Percentiles rank a stretch among this genome's conserved stretches.
These are phyloP conservation scores for Dipteronia dyeriana DNA, from an alignment of 345 rosid genomes.

Conservation along the genomic window DNA sequence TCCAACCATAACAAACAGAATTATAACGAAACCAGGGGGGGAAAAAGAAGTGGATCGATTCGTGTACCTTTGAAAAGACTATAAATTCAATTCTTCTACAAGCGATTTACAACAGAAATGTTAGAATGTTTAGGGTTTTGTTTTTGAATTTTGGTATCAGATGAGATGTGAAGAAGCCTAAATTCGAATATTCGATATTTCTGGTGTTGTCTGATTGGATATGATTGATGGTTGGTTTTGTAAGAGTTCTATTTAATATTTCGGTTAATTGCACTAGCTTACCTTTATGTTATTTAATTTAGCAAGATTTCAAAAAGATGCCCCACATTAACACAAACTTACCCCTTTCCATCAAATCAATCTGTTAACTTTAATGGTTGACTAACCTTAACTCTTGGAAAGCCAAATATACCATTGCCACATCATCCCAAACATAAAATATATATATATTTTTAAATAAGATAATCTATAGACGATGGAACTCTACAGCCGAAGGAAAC, in stretches of 20 bases:
- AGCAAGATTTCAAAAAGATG: no score
- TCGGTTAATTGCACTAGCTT: no score
- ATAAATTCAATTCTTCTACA: not conserved
- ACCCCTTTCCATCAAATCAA: no score
- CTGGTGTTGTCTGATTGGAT: not conserved
- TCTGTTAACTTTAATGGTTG: no score
- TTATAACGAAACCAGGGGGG: not conserved
- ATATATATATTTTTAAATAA: no score
- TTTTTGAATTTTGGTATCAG: not conserved
- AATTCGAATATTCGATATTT: conserved; percentile 22
- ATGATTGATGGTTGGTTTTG: not conserved
- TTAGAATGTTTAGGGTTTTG: not conserved
- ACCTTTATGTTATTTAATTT: no score
- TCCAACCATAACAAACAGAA: not conserved
- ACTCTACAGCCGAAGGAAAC: no score
- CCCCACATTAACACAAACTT: no score
- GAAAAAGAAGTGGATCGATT: not conserved
- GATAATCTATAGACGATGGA: no score
- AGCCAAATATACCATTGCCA: no score
- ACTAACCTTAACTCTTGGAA: no score
- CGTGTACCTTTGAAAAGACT: conserved; percentile 3
- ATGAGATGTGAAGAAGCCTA: conserved; percentile 15
- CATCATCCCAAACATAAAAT: no score
- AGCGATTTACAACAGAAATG: not conserved
- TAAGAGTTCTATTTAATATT: not conserved